Percentiles rank a stretch among this genome's conserved stretches.
These are phyloP conservation scores for Phalaenopsis hybrid DNA, from an alignment of 116 monocot genomes.

Conservation along the genomic window DNA sequence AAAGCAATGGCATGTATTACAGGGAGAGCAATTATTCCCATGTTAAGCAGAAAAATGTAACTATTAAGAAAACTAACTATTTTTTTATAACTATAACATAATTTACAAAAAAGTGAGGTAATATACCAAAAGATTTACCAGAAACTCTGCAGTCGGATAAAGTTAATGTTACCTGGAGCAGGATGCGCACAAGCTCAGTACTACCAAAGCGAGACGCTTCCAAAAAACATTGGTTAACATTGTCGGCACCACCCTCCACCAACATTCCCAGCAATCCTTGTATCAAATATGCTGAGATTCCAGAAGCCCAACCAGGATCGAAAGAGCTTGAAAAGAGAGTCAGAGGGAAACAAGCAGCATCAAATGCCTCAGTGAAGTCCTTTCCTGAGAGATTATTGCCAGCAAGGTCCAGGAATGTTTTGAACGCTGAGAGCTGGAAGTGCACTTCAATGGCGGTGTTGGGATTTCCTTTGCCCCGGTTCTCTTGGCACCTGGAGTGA, in stretches of 20 bases:
- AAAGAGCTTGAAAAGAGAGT: slow-evolving; percentile 92
- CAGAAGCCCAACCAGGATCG: slow-evolving; percentile 76
- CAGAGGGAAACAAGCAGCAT: slow-evolving; percentile 95
- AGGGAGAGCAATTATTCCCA: no score
- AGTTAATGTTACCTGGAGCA: slow-evolving; percentile 58
- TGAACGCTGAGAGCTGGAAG: slow-evolving; percentile 78
- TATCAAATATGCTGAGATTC: slow-evolving; percentile 58
- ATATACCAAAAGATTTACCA: neutral
- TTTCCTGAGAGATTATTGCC: slow-evolving; percentile 72
- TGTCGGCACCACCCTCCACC: slow-evolving; percentile 91
- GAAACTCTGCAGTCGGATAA: neutral
- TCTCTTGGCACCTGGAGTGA: slow-evolving; percentile 56
- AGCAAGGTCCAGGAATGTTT: slow-evolving; percentile 78
- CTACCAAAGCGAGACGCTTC: slow-evolving; percentile 96
- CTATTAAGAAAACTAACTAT: neutral
- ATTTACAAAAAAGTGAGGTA: neutral
- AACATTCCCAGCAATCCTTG: slow-evolving; percentile 82
- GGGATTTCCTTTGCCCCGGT: slow-evolving; percentile 29
- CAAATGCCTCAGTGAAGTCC: slow-evolving; percentile 96
- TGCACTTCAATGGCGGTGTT: slow-evolving; percentile 56
- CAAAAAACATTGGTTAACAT: slow-evolving; percentile 96
- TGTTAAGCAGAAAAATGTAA: no score
- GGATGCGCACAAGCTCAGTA: slow-evolving; percentile 87
- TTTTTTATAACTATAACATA: neutral
- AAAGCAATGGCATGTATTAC: no score